Evolutionary conservation across 2,329 filamentous ascomycete genomes (phyloP).

Genomic region (Stemphylium beticola): DNA sequence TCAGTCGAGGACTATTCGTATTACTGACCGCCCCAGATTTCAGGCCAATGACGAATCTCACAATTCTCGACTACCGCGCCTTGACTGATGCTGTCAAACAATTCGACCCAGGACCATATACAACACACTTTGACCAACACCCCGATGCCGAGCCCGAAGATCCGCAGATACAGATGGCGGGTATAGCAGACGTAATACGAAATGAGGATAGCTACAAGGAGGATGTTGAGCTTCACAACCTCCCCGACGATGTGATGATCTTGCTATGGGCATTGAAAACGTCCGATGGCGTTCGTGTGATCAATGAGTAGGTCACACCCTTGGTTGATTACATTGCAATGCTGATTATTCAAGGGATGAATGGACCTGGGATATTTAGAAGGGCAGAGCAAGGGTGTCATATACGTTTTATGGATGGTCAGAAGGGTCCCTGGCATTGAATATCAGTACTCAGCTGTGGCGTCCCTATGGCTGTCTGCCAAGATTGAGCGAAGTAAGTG

Average conservation of each 20-base stretch:
- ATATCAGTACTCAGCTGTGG: too few species aligned
- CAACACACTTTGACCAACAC: constrained; percentile 19
- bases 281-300: constrained; percentile 3
- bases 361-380: neutral
- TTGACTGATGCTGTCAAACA: constrained; percentile 19
- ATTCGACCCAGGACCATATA: constrained; percentile 39
- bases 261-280: constrained; percentile 30
- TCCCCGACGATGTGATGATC: constrained; percentile 24
- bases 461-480: too few species aligned
- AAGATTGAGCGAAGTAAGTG: too few species aligned
- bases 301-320: constrained; percentile 1
- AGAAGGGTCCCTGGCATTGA: too few species aligned
- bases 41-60: constrained; percentile 13
- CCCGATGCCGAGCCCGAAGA: constrained; percentile 14
- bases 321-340: neutral
- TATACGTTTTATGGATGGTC: too few species aligned
- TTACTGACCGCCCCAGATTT: constrained; percentile 14
- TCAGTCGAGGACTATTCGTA: neutral
- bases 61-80: constrained; percentile 13
- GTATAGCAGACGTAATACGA: constrained; percentile 26
- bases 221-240: constrained; percentile 17
- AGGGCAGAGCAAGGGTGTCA: neutral
- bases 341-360: neutral
- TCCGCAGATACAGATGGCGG: constrained; percentile 1
- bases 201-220: constrained; percentile 24